phyloP scores from a whole-genome alignment of 2,329 filamentous ascomycete genomes.

The Cadophora luteo-olivacea region DNA sequence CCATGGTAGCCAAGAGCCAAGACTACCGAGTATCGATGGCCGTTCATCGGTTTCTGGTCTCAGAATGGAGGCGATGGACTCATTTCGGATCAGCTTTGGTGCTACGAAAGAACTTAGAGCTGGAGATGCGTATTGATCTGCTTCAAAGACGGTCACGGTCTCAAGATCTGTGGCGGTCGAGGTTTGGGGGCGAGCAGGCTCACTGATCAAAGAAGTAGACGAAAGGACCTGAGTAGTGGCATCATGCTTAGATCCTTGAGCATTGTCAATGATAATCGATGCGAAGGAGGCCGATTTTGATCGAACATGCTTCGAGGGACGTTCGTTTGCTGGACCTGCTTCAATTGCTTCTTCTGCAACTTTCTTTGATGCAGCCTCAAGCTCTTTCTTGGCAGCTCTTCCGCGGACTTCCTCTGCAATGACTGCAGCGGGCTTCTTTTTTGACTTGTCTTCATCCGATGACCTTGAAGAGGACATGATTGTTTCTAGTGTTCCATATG shows the following conservation, averaged over 20 bases:
- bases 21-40: conserved; percentile 38
- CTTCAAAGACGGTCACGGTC: conserved; percentile 30
- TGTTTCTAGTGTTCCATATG: conserved; percentile 68
- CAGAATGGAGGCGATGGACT: conserved; percentile 39
- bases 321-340: conserved; percentile 29
- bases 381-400: conserved; percentile 50
- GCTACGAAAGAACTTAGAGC: conserved; percentile 34
- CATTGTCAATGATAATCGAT: conserved; percentile 51
- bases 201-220: conserved; percentile 56
- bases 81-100: conserved; percentile 39
- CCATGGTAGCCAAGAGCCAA: conserved; percentile 45
- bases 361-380: conserved; percentile 21
- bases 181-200: conserved; percentile 63
- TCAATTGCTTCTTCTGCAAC: conserved; percentile 26
- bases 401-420: conserved; percentile 61
- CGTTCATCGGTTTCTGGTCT: conserved; percentile 29
- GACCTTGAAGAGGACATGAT: conserved; percentile 72
- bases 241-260: conserved; percentile 44
- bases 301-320: conserved; percentile 39
- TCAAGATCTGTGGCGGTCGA: conserved; percentile 49
- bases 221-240: conserved; percentile 46
- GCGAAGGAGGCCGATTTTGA: conserved; percentile 54
- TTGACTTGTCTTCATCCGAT: conserved; percentile 66
- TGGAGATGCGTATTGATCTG: conserved; percentile 27
- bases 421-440: conserved; percentile 61